Conservation (phyloP, 2,329 filamentous ascomycete genomes). For the Trichoderma breve region DNA sequence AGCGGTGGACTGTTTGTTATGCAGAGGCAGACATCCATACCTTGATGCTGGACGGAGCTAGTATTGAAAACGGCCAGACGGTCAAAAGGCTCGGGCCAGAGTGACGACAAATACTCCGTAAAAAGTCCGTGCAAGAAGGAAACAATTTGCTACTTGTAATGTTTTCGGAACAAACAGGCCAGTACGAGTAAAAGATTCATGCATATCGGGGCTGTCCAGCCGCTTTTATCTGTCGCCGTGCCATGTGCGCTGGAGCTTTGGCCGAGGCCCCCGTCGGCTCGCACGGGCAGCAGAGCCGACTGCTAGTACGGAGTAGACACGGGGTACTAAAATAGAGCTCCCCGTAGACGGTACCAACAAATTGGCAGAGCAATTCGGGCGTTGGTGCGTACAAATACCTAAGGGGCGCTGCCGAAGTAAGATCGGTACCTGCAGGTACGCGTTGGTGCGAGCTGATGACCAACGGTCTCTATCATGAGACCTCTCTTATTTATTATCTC, state of each 20-base stretch:
- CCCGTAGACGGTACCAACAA: not conserved
- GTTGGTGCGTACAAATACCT: not conserved
- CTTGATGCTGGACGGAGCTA: not conserved
- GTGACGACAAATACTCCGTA: not conserved
- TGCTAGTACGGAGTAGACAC: not conserved
- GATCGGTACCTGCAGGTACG: not conserved
- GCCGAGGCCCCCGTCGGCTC: slow-evolving; percentile 15
- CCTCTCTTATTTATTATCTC: not conserved
- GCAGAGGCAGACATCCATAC: not conserved
- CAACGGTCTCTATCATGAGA: not conserved
- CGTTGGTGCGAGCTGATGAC: not conserved
- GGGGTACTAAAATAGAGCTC: not conserved
- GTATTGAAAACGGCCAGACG: not conserved
- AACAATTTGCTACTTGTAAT: not conserved
- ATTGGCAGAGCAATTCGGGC: not conserved
- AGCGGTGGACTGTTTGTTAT: not conserved
- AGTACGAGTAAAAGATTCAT: not conserved
- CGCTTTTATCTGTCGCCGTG: slow-evolving; percentile 8
- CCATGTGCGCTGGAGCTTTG: slow-evolving; percentile 3
- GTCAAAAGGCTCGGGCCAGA: not conserved
- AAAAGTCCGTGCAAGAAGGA: not conserved
- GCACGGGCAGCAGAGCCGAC: slow-evolving; percentile 9
- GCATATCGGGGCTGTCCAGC: not conserved
- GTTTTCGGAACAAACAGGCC: not conserved
- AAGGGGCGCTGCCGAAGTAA: not conserved